A percentile compares a stretch with the other conserved stretches of the same genome.
These are phyloP conservation scores for Starmerella scarabaei DNA, from an alignment of 805 yeast species.

Conservation along the genomic window DNA sequence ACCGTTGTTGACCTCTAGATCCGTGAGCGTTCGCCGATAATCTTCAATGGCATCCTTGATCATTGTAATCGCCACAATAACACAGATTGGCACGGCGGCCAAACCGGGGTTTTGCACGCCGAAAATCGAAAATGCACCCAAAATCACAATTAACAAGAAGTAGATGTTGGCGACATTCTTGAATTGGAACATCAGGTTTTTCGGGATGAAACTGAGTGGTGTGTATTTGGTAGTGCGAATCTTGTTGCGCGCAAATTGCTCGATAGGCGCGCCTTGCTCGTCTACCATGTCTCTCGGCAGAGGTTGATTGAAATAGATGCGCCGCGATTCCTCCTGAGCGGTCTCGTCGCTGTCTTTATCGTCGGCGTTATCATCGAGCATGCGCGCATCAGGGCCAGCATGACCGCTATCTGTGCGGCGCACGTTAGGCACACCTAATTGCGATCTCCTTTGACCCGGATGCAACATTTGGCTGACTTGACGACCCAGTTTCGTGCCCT, in stretches of 20 bases:
- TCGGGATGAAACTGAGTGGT: constrained; percentile 77
- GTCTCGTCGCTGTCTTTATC: neutral
- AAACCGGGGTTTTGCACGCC: constrained; percentile 64
- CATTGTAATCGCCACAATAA: constrained; percentile 62
- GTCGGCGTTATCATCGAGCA: neutral
- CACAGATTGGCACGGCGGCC: constrained; percentile 72
- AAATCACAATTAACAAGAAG: constrained; percentile 64
- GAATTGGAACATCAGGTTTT: constrained; percentile 68
- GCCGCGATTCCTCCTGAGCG: constrained; percentile 23
- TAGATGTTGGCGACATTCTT: constrained; percentile 82
- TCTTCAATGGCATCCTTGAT: constrained; percentile 72
- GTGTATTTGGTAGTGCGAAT: constrained; percentile 94
- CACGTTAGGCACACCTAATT: too few species aligned
- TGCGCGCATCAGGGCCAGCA: neutral
- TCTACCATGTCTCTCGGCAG: constrained; percentile 37
- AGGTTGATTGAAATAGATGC: constrained; percentile 38
- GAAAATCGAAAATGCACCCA: constrained; percentile 65
- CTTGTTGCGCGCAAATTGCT: constrained; percentile 72
- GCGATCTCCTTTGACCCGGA: neutral
- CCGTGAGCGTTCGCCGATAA: constrained; percentile 51
- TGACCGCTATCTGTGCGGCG: too few species aligned
- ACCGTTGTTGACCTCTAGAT: constrained; percentile 57
- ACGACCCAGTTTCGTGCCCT: constrained; percentile 10
- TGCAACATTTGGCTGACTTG: constrained; percentile 17
- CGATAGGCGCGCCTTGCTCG: constrained; percentile 49